phyloP scores from a whole-genome alignment of 345 rosid genomes.

The Cardamine occulta region DNA sequence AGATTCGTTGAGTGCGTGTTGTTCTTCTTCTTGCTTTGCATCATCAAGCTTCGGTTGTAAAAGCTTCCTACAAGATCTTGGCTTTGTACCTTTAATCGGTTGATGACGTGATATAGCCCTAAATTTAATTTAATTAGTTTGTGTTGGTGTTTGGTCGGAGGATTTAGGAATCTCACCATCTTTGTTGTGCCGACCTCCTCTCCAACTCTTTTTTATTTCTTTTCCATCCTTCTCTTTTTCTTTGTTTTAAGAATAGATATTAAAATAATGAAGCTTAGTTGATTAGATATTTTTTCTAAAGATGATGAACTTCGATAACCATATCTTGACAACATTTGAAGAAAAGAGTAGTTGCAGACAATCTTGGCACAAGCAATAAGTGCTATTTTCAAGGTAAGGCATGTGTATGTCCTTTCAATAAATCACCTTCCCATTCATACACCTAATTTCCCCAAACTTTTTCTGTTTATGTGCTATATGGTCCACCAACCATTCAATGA shows the following conservation, averaged over 20 bases:
- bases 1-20: constrained; percentile 43
- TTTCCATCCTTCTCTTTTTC: too few relatives aligned
- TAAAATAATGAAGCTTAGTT: constrained; percentile 36
- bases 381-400: constrained; percentile 1
- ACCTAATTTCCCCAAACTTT: constrained; percentile 1
- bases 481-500: constrained; percentile 30
- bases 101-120: constrained; percentile 29
- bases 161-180: constrained; percentile 23
- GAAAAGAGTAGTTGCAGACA: constrained; percentile 22
- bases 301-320: constrained; percentile 4
- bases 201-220: constrained; percentile 15
- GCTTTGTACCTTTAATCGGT: constrained; percentile 22
- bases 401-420: not conserved
- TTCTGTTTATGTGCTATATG: constrained; percentile 10
- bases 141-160: constrained; percentile 36
- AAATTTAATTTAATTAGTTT: constrained; percentile 38
- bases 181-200: constrained; percentile 28
- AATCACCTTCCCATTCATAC: constrained; percentile 11
- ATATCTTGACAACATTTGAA: constrained; percentile 17
- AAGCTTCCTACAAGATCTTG: constrained; percentile 21
- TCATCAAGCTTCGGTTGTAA: constrained; percentile 43
- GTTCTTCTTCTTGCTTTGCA: constrained; percentile 42
- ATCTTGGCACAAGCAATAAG: constrained; percentile 15
- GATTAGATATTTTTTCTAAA: constrained; percentile 14
- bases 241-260: too few relatives aligned